Evolutionary conservation across 2,329 filamentous ascomycete genomes (phyloP).

Genomic region (Fusarium praegraminearum): DNA sequence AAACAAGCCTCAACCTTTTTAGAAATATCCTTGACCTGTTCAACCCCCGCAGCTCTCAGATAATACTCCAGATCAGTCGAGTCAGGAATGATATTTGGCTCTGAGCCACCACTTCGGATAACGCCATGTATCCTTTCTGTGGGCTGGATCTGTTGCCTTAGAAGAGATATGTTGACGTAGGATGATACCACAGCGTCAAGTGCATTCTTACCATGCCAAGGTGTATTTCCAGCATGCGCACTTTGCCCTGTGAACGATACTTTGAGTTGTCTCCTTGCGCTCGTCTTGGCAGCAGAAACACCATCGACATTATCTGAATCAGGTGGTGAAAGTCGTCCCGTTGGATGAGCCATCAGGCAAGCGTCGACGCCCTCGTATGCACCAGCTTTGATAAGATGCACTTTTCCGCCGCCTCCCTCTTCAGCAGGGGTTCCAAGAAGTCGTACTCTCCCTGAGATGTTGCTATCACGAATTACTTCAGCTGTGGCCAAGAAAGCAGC

Average conservation of each 20-base stretch:
- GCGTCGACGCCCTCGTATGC: conserved; percentile 56
- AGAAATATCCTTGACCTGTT: conserved; percentile 52
- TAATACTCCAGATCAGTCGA: conserved; percentile 55
- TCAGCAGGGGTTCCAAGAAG: conserved; percentile 63
- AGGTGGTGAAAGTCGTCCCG: conserved; percentile 10
- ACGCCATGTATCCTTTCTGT: conserved; percentile 64
- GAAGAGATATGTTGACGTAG: conserved; percentile 61
- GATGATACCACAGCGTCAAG: conserved; percentile 66
- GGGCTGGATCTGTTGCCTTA: conserved; percentile 68
- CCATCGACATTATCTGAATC: conserved; percentile 35
- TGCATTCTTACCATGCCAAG: conserved; percentile 70
- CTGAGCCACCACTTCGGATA: conserved; percentile 64
- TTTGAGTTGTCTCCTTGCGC: conserved; percentile 63
- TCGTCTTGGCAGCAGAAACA: conserved; percentile 58
- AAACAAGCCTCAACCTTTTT: conserved; percentile 56
- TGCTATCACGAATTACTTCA: conserved; percentile 16
- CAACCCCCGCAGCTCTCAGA: conserved; percentile 44
- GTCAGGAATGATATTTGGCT: conserved; percentile 69
- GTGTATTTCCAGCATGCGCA: conserved; percentile 68
- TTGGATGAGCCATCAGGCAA: conserved; percentile 49
- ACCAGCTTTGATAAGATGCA: conserved; percentile 58
- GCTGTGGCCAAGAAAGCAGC: conserved; percentile 34
- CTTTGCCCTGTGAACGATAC: conserved; percentile 66
- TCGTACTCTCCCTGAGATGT: conserved; percentile 4
- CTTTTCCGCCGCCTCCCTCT: conserved; percentile 65